Evolutionary conservation across 768 basidiomycete genomes (phyloP), one percentile per base, ranked within the genome.

Genomic region (Daedalea quercina): DNA sequence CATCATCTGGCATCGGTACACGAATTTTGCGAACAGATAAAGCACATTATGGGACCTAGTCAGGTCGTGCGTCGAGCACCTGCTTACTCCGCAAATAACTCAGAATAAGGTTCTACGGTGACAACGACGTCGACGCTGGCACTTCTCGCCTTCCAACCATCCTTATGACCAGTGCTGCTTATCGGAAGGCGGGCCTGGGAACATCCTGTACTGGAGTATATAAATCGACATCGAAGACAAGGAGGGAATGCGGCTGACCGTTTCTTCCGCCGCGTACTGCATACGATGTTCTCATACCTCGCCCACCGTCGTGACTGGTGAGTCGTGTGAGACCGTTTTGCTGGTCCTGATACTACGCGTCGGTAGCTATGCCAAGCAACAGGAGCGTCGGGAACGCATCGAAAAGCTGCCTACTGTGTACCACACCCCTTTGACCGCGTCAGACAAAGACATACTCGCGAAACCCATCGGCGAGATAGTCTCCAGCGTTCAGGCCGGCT

Each of bases 281-380:
- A n/a, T 19, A 25, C 58, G 44, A 53, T 61, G 50, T 52, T 60
- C 50, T 56, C 54, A 9, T 60, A 49, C 46, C 52, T 63, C n/a
- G 62, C 64, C 9, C 64, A 65, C 46, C 57, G 57, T 19, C 57
- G 57, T 25, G 57, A 60, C 46, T 63, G 62, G 64, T 65, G 50
- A 53, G 58, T 53, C 4, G 37, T 19, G 15, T 40, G 7, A n/a
- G n/a, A n/a, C 19, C 37, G 6, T 40, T 3, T 4, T 31, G 11
- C 28, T 31, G 6, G 6, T 11, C 7, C 17, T 19, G 37, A 40
- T 15, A 17, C 37, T 15, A 3, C 37, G 15, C 7, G 7, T 12
- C 8, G 4, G 20, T 54, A 66, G 65, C 44, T 53, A 53, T 37
- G 25, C 53, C 20, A 66, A 66, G 49, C 61, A 60, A 54, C 44